phyloP scores from a whole-genome alignment of 495 filamentous ascomycete species.

The Neurospora sp. region DNA sequence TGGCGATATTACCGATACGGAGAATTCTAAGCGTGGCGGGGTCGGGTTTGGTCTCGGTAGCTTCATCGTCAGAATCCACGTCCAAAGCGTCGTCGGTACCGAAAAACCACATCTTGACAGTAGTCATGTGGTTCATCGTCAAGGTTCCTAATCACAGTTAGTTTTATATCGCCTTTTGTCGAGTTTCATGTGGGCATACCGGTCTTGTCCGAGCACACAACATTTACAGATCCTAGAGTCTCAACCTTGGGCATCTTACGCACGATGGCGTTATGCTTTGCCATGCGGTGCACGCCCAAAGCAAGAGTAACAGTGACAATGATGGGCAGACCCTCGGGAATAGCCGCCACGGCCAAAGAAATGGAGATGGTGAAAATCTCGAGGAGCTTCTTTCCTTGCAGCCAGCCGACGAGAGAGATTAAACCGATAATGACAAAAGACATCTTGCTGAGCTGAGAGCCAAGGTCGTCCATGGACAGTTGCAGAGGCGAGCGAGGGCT shows the following conservation, averaged over 20 bases:
- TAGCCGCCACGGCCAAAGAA: constrained; percentile 91
- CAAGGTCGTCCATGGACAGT: constrained; percentile 91
- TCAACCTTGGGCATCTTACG: constrained; percentile 92
- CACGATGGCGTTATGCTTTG: constrained; percentile 85
- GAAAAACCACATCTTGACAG: constrained; percentile 93
- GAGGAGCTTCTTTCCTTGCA: constrained; percentile 78
- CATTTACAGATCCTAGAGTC: constrained; percentile 94
- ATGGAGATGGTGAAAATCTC: constrained; percentile 98
- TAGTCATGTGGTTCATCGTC: constrained; percentile 97
- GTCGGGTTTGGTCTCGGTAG: constrained; percentile 50
- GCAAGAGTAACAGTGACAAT: constrained; percentile 97
- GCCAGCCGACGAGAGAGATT: constrained; percentile 79
- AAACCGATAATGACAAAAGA: constrained; percentile 91
- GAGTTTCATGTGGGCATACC: constrained; percentile 28
- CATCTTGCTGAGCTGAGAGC: constrained; percentile 87
- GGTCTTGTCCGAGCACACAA: constrained; percentile 98
- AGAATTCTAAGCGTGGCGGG: constrained; percentile 68
- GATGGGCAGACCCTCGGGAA: constrained; percentile 93
- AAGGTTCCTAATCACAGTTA: constrained; percentile 52
- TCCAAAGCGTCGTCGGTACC: constrained; percentile 61
- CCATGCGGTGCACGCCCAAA: constrained; percentile 91
- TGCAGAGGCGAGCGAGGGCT: constrained; percentile 90
- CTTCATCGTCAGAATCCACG: constrained; percentile 59
- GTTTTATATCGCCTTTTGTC: not conserved
- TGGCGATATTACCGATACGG: constrained; percentile 88